Evolutionary conservation across 257 asterid genomes (phyloP), one percentile per base, ranked within the genome.

Genomic region (Apocynum venetum): DNA sequence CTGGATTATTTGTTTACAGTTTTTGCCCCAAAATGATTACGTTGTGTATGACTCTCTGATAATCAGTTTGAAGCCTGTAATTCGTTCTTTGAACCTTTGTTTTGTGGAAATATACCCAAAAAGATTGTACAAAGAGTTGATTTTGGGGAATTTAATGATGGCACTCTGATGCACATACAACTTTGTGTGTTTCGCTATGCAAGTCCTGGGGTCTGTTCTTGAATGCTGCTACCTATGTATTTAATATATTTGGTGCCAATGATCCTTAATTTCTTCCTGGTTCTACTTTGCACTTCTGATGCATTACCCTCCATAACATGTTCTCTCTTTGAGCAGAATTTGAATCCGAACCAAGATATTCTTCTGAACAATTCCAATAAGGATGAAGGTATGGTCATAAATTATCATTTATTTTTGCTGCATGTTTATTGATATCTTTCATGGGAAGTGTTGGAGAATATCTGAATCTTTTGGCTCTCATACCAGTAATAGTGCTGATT

Each of bases 381-480:
- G 71, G 83, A 71, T 75, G 92, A 90, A 91, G 98, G 99, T 91
- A 56, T 51, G 81, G 71, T 67, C 68, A 14, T 49, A 64, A 56
- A 3, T 70, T 56, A 72, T 76, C 51, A 60, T 31, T 38, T 75
- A 57, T 49, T 35, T 25, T 8, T 61, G 64, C 75, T 79, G 76
- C 73, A 72, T 72, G 64, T 75, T 12, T 2, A 73, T 57, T 78
- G 25, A 46, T 69, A 6, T 77, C 47, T 57, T 31, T 47, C 5
- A 9, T 6, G 19, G 17, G 51, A 55, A 38, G 77, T 35, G 5
- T 55, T 55, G 36, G 8, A 25, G 61, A 51, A 35, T 36, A 5
- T n/a, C 14, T 52, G 51, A 52, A 53, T 73, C 51, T 38, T 40
- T 31, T 48, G 19, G 52, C 1, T 35, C 63, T 78, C 59, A 53